Evolutionary conservation across 208 protist species (phyloP).

Genomic region (Leishmania braziliensis): DNA sequence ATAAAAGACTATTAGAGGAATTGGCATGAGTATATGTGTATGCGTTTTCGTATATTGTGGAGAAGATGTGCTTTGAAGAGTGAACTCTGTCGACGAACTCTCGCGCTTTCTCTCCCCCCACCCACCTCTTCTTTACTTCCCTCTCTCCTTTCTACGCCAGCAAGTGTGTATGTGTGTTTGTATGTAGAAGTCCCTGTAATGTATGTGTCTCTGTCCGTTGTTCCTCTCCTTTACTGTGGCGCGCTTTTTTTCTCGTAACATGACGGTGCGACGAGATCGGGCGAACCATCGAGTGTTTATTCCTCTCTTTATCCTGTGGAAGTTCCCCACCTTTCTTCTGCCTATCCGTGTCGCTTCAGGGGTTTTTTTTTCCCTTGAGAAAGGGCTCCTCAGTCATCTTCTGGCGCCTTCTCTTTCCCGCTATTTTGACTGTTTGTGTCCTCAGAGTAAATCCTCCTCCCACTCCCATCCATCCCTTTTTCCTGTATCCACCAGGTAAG

Average conservation of each 20-base stretch:
- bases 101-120: neutral
- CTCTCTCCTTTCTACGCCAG: neutral
- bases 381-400: neutral
- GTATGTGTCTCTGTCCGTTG: too few species aligned
- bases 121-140: neutral
- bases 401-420: neutral
- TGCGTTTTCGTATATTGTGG: constrained; percentile 5
- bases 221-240: neutral
- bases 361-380: too few species aligned
- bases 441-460: neutral
- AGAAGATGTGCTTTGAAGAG: neutral
- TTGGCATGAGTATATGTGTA: neutral
- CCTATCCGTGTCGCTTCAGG: neutral
- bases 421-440: neutral
- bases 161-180: neutral
- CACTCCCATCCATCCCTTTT: neutral
- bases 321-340: neutral
- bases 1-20: neutral
- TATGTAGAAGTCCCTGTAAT: neutral
- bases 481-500: neutral
- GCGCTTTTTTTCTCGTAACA: neutral
- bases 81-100: neutral
- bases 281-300: neutral
- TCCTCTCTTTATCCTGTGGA: neutral
- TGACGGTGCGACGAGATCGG: neutral